Evolutionary conservation across 306 rosid species (phyloP).

Genomic region (Rosa lucieae): DNA sequence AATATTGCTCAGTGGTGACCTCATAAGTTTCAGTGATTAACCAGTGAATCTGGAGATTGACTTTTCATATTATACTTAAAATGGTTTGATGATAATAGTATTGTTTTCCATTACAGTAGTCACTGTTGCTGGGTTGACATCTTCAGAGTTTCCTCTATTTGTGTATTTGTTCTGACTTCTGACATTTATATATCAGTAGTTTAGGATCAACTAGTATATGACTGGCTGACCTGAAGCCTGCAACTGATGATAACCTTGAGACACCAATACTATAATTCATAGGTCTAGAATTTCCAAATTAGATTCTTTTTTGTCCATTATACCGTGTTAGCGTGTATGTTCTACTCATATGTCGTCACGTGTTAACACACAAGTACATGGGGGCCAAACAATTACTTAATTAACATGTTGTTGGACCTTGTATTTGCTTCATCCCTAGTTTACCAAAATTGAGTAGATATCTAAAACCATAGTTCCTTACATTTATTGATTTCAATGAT

Average conservation of each 20-base stretch:
- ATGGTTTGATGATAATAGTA: background rate
- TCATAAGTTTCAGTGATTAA: background rate
- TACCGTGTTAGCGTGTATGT: background rate
- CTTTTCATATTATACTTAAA: background rate
- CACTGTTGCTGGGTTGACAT: slow-evolving; percentile 1
- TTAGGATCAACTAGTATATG: background rate
- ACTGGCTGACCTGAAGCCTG: background rate
- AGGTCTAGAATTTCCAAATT: background rate
- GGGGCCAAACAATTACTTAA: background rate
- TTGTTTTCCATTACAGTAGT: background rate
- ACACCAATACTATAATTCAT: background rate
- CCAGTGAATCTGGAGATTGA: background rate
- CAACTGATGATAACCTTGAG: background rate
- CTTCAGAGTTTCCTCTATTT: background rate
- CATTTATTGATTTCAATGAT: background rate
- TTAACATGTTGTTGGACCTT: background rate
- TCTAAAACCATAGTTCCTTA: background rate
- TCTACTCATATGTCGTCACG: background rate
- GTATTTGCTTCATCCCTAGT: background rate
- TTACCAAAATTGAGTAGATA: background rate
- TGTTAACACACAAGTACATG: background rate
- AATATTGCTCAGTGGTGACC: background rate
- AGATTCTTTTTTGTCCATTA: background rate
- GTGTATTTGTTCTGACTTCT: background rate
- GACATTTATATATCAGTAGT: background rate